Evolutionary conservation across 345 rosid species (phyloP), one percentile per base, ranked within the genome.

Genomic region (Heritiera littoralis): DNA sequence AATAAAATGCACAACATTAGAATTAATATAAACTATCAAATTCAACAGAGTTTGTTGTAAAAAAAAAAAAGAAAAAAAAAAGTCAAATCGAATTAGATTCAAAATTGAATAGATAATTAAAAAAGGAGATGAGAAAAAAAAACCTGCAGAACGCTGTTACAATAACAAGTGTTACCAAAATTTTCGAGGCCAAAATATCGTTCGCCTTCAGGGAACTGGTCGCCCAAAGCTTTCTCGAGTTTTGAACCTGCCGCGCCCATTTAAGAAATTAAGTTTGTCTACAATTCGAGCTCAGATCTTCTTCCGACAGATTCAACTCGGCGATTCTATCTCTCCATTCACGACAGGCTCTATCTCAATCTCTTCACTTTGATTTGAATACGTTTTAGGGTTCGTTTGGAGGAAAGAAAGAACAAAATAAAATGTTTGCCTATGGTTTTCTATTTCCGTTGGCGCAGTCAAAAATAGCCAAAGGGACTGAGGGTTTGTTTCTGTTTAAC

Each of bases 241-340:
- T 92, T 96, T 63, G 99, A 96, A 72, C 98, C 99, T 64, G 98
- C 97, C 66, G 97, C 98, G 14, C 99, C 99, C 99, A 96, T 96
- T 43, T 67, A 75, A 12, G 35, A 45, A 20, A 46, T 46, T 20
- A 23, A 23, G 28, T 23, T 52, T 46, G 61, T 7, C 51, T n/a
- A 46, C 2, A 55, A 79, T 68, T 80, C 35, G 81, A 84, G 65
- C 54, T 58, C 78, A 68, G 86, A 84, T 81, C 83, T 85, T 76
- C 71, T 60, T 52, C 69, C 75, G 59, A 18, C 75, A 74, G 85
- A 83, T 85, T 78, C 75, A 49, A 83, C 83, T 72, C 86, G 63
- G 79, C 70, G 78, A 83, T 73, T 80, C 61, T 71, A 51, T 49
- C 60, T 49, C 23, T 60, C 79, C 72, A 71, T 74, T 60, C 38